Evolutionary conservation across 768 basidiomycete genomes (phyloP), one percentile per base, ranked within the genome.

Genomic region (Lactifluus subvellereus): DNA sequence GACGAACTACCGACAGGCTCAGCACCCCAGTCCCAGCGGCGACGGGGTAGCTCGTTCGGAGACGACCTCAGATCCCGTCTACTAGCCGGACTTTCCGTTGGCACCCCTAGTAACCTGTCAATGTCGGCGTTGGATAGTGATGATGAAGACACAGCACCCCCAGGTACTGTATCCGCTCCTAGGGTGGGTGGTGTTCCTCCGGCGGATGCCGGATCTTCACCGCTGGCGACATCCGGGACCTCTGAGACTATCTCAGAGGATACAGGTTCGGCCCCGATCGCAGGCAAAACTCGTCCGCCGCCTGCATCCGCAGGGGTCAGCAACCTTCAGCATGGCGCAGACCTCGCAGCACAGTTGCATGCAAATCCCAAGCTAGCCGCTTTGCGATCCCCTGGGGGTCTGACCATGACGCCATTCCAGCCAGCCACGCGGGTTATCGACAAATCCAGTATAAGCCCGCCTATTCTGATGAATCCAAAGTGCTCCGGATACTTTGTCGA

Each of bases 401-500:
- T 68, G 18, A 54, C 69, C 30, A 73, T 73, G 71, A 67, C 72
- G 13, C 69, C 71, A 22, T 53, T 72, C 16, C 27, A 54, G 16
- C 33, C 51, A 6, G 18, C 37, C 13, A 14, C 48, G 6, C 56
- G 63, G 32, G 51, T 40, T 48, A 30, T 61, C 45, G 63, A 70
- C 66, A 68, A 64, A 61, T 59, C 59, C 51, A 45, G 20, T 11
- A 54, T 70, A 51, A 86, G 84, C 60, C 79, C 83, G 2, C 88
- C 89, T 3, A 88, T 90, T 42, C 72, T 95, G 52, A 74, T 80
- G 40, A 91, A 94, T 70, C 78, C 88, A 14, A 87, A 87, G 69
- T 98, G 97, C 74, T 96, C 94, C 1, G 95, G 94, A 8, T 99
- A 99, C 74, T 98, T 98, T 71, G 85, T 98, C 50, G 96, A 98